Evolutionary conservation across 2,329 filamentous ascomycete genomes (phyloP), one percentile per base, ranked within the genome.

Genomic region (Penicillium frequentans): DNA sequence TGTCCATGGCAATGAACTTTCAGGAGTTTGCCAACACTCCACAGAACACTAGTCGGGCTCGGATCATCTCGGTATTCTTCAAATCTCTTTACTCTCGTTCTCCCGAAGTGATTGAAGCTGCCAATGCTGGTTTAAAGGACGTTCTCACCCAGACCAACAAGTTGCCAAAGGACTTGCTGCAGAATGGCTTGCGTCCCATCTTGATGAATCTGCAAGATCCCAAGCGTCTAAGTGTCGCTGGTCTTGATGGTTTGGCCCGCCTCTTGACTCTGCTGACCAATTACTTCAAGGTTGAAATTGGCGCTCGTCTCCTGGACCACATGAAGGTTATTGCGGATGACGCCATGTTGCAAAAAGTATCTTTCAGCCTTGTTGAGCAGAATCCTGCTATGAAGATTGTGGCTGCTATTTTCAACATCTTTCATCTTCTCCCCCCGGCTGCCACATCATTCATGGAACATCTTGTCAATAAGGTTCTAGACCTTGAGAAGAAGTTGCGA

Each of bases 261-360:
- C 82, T 99, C 1, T 77, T 99, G 58, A 93, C 95, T 62, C 82
- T 99, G 2, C 81, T 99, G 19, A 99, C 93, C 0, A 98, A 95
- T 58, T 99, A 99, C 73, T 99, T 99, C 77, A 99, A 99, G 76
- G 93, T 98, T 1, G 95, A 99, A 72, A 99, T 99, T 53, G 96
- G 95, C 7, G 86, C 91, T 23, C 86, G 95, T 24, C 78, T 99
- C n/a, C 81, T 99, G 10, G 93, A 98, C 62, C 95, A 99, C 68
- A 89, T 97, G 75, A 93, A 93, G 70, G 85, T 88, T 11, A 92
- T 99, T 62, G 93, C 93, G 1, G 92, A 97, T 57, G 84, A 90
- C 3, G 83, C 81, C 51, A 84, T 86, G 14, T 79, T 98, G 64
- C 93, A 98, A 72, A 91, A 93, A 68, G 90, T 95, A 1, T 97